These are phyloP conservation scores for Aspergillus aculeatus DNA, from an alignment of 2,329 filamentous ascomycete species.

Conservation along the genomic window DNA sequence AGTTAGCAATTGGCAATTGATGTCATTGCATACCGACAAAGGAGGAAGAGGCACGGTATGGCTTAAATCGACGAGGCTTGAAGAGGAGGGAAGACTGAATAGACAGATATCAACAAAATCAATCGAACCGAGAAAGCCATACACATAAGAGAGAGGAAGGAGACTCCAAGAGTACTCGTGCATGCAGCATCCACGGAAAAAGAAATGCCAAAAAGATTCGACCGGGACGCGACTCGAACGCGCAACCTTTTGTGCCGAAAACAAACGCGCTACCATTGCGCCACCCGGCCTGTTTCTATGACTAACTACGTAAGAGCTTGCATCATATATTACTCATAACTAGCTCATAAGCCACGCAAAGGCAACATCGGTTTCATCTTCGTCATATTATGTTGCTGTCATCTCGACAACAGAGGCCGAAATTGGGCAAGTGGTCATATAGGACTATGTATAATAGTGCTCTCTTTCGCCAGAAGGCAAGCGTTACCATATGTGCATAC, in stretches of 20 bases:
- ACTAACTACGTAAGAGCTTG: neutral
- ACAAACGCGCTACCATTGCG: constrained; percentile 18
- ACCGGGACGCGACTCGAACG: constrained; percentile 13
- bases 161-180: too few species aligned
- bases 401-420: too few species aligned
- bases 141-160: too few species aligned
- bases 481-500: too few species aligned
- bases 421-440: too few species aligned
- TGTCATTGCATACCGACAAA: too few species aligned
- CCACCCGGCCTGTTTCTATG: constrained; percentile 8
- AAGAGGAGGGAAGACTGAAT: neutral
- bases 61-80: too few species aligned
- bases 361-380: neutral
- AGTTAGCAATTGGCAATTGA: neutral
- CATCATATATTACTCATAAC: neutral
- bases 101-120: neutral
- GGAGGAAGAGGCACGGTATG: too few species aligned
- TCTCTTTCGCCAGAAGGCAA: too few species aligned
- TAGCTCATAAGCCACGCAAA: neutral
- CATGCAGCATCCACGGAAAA: neutral
- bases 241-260: constrained; percentile 15
- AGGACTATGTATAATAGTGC: too few species aligned
- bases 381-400: neutral
- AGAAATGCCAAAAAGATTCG: constrained; percentile 4
- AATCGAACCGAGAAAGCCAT: too few species aligned